phyloP scores from a whole-genome alignment of 164 flowering plant genomes.

The Macadamia tetraphylla region DNA sequence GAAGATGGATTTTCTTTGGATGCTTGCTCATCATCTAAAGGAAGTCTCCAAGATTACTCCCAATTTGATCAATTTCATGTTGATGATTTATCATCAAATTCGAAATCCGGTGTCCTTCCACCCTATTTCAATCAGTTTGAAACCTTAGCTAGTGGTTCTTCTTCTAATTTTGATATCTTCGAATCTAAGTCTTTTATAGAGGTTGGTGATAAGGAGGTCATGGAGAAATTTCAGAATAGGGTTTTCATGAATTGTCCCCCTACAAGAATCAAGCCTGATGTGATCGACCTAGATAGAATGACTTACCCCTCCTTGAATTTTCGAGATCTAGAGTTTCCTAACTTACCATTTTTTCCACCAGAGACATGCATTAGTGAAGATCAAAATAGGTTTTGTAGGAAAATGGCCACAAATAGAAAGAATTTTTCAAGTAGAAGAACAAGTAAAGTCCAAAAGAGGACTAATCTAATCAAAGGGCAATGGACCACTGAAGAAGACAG shows the following conservation, averaged over 20 bases:
- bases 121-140: slow-evolving; percentile 28
- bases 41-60: slow-evolving; percentile 27
- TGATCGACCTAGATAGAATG: slow-evolving; percentile 5
- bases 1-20: slow-evolving; percentile 28
- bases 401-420: slow-evolving; percentile 12
- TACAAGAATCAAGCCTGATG: slow-evolving; percentile 4
- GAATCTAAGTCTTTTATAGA: slow-evolving; percentile 34
- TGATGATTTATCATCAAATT: slow-evolving; percentile 23
- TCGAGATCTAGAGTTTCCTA: slow-evolving; percentile 26
- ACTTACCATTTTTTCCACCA: slow-evolving; percentile 22
- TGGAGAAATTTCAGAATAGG: slow-evolving; percentile 25
- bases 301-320: slow-evolving; percentile 8
- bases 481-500: slow-evolving; percentile 90
- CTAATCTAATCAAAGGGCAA: slow-evolving; percentile 61
- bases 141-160: slow-evolving; percentile 11
- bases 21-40: slow-evolving; percentile 23
- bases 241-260: slow-evolving; percentile 16
- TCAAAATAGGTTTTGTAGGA: slow-evolving; percentile 15
- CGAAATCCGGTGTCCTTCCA: slow-evolving; percentile 14
- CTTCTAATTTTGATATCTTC: slow-evolving; percentile 14
- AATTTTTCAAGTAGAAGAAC: slow-evolving; percentile 16
- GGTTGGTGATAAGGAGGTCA: not conserved
- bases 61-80: slow-evolving; percentile 29
- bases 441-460: slow-evolving; percentile 30
- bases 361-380: slow-evolving; percentile 45